Base-by-base conservation (phyloP, 192 early-diverging fungal genomes). In the Umbelopsis sp. region DNA sequence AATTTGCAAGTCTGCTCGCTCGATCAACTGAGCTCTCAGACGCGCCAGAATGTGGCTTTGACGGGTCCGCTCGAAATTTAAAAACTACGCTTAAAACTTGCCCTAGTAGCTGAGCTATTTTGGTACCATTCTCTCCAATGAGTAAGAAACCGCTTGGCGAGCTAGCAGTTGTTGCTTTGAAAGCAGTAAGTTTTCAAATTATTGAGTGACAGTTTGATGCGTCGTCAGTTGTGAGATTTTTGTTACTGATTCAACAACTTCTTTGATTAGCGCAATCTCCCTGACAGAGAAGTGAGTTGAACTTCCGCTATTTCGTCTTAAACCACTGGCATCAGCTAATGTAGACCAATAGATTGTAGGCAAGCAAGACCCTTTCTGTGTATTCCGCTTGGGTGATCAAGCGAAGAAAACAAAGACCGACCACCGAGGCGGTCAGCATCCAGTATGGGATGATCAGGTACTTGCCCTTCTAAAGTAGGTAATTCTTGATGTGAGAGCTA, bases 371-470 rank as follows among this genome's bases (percentile, higher is more conserved):
- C 84, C 86, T 2, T 87, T 85, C 49, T 80, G 78, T 45, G 69
- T 85, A 11, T 81, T 87, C 67, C 74, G 81, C 15, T 65, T 87
- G 5, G 84, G 77, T 35, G 82, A 81, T 51, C 75, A 73, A 46
- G 66, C 74, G 1, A 81, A 79, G 61, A 75, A 77, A 33, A 79
- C 78, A 12, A 80, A 76, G 25, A 84, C 86, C 4, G 84, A 85
- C 33, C 78, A 84, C n/a, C 72, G 84, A 15, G 86, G 86, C 51
- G 86, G 86, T 13, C 86, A 87, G 46, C 73, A 82, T 49, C 86
- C 86, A 12, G 49, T 76, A 21, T 87, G 86, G 86, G 84, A 87
- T 66, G 84, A 85, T 46, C 84, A 87, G 78, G 81, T 87, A 73
- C 12, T 66, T 64, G 23, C 68, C 20, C 49, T 18, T 8, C 27